Conservation (phyloP, 1,284 basidiomycete species). For the Vanrija pseudolonga region DNA sequence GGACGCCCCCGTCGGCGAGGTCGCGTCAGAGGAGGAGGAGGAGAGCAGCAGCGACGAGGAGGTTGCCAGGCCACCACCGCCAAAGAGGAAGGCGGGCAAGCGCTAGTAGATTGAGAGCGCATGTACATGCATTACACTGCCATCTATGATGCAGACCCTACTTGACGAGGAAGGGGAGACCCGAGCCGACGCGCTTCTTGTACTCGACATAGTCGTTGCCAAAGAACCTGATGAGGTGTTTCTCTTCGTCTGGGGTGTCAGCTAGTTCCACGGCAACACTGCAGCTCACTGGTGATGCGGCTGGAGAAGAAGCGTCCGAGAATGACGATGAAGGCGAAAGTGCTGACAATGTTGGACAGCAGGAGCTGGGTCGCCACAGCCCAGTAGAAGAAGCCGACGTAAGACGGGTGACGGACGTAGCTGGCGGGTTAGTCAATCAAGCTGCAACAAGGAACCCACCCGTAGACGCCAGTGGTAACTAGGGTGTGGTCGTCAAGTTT, state of each 20-base stretch:
- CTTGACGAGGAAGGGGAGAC: conserved; percentile 56
- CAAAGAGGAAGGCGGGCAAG: conserved; percentile 13
- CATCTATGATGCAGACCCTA: neutral
- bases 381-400: conserved; percentile 98
- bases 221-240: conserved; percentile 70
- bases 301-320: conserved; percentile 83
- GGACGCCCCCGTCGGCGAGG: conserved; percentile 51
- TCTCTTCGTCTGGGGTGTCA: conserved; percentile 64
- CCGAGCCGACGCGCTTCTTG: conserved; percentile 63
- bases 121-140: conserved; percentile 7
- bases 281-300: conserved; percentile 69
- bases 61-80: conserved; percentile 13
- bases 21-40: conserved; percentile 49
- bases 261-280: neutral
- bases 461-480: conserved; percentile 80
- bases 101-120: conserved; percentile 1
- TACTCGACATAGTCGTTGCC: conserved; percentile 73
- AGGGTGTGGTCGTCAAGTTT: conserved; percentile 73
- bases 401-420: conserved; percentile 91
- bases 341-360: conserved; percentile 75
- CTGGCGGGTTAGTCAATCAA: conserved; percentile 49
- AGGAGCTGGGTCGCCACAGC: conserved; percentile 91
- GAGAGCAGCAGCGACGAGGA: conserved; percentile 34
- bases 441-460: conserved; percentile 55
- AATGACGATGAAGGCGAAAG: conserved; percentile 51